Percentiles rank a stretch among this genome's conserved stretches.
phyloP scores from a whole-genome alignment of 148 eudicot genomes.

The Rhododendron molle region DNA sequence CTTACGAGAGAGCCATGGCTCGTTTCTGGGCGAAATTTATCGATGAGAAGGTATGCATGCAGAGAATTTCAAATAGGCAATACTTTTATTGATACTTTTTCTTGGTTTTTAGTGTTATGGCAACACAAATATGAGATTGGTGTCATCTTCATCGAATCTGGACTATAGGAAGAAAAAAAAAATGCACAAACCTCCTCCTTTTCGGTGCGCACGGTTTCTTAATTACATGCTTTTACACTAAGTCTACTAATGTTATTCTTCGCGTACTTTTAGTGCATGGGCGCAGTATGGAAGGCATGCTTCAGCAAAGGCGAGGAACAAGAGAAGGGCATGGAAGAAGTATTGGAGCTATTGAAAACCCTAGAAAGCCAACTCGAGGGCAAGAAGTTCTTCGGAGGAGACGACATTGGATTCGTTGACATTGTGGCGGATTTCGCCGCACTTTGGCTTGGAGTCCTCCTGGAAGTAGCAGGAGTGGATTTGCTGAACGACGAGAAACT shows the following conservation, averaged over 20 bases:
- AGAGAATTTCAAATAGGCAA: no score
- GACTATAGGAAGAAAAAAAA: no score
- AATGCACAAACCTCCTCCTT: background rate
- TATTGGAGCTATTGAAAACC: slow-evolving; percentile 18
- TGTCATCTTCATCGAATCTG: background rate
- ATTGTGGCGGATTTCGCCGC: slow-evolving; percentile 35
- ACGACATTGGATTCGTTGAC: slow-evolving; percentile 40
- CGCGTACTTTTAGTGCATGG: slow-evolving; percentile 8
- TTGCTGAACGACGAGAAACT: slow-evolving; percentile 29
- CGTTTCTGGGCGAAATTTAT: slow-evolving; percentile 58
- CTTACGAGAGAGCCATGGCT: slow-evolving; percentile 38
- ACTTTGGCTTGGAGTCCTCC: slow-evolving; percentile 33
- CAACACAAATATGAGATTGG: no score
- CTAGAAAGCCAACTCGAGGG: slow-evolving; percentile 39
- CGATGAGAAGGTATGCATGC: slow-evolving; percentile 36
- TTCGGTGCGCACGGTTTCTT: background rate
- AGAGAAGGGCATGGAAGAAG: slow-evolving; percentile 35
- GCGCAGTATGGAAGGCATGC: slow-evolving; percentile 16
- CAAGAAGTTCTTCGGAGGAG: slow-evolving; percentile 51
- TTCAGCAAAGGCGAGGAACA: slow-evolving; percentile 27
- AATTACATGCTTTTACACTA: no score
- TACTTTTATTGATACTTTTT: no score
- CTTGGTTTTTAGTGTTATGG: no score
- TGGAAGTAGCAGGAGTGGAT: slow-evolving; percentile 23
- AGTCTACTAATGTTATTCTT: background rate